Conservation (phyloP, 164 flowering plant genomes). For the Nelumbo lutea region DNA sequence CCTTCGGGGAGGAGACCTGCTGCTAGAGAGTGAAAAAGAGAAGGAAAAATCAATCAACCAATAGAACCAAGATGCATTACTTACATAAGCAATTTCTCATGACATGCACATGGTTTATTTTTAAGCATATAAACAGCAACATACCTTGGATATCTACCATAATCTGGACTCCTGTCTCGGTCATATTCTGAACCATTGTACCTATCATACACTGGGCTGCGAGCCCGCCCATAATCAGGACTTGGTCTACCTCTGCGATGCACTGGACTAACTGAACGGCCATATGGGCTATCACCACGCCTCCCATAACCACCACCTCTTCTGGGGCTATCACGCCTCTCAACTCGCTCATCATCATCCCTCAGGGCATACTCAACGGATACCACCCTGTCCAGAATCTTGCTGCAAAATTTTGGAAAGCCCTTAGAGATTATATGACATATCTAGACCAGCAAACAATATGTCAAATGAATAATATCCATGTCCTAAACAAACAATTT, state of each 20-base stretch:
- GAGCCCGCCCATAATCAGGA: slow-evolving; percentile 37
- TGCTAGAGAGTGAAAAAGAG: slow-evolving; percentile 18
- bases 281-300: slow-evolving; percentile 26
- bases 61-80: too few relatives aligned
- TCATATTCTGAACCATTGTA: slow-evolving; percentile 23
- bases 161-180: slow-evolving; percentile 29
- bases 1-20: slow-evolving; percentile 66
- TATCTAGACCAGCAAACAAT: slow-evolving; percentile 11
- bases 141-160: slow-evolving; percentile 30
- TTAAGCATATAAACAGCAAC: background rate
- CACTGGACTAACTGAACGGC: slow-evolving; percentile 30
- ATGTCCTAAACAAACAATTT: too few relatives aligned
- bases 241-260: slow-evolving; percentile 25
- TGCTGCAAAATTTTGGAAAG: slow-evolving; percentile 44
- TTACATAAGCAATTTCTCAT: background rate
- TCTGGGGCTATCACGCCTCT: slow-evolving; percentile 32
- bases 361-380: slow-evolving; percentile 90
- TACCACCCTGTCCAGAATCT: slow-evolving; percentile 83
- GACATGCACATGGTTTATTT: background rate
- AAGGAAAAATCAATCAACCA: background rate
- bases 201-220: slow-evolving; percentile 33
- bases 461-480: background rate
- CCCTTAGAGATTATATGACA: slow-evolving; percentile 83
- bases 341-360: slow-evolving; percentile 81
- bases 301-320: slow-evolving; percentile 22